phyloP scores from a whole-genome alignment of 1,284 basidiomycete species.

The Pascua guehoae region DNA sequence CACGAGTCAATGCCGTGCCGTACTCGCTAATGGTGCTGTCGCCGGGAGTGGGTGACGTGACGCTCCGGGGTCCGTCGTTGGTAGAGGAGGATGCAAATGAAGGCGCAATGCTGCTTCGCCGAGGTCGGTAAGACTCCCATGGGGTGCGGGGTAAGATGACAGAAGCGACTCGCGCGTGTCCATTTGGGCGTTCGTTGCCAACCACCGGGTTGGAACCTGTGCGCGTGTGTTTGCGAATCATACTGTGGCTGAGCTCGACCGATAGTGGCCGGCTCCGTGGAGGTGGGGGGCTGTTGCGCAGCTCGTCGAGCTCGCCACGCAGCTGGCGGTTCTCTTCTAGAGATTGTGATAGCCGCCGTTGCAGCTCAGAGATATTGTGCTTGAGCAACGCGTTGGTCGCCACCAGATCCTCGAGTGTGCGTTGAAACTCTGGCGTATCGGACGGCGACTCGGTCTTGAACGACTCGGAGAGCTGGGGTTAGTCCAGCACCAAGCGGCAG shows the following conservation, averaged over 20 bases:
- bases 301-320: conserved; percentile 70
- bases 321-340: conserved; percentile 69
- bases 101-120: conserved; percentile 34
- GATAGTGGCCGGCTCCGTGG: conserved; percentile 6
- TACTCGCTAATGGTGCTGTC: conserved; percentile 14
- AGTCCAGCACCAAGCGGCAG: not conserved
- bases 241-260: conserved; percentile 4
- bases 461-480: conserved; percentile 31
- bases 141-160: conserved; percentile 5
- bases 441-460: conserved; percentile 33
- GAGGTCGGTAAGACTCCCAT: conserved; percentile 28
- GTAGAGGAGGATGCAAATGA: conserved; percentile 39
- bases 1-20: conserved; percentile 2
- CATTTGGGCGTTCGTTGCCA: conserved; percentile 5
- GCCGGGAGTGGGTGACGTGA: conserved; percentile 30
- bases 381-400: conserved; percentile 76
- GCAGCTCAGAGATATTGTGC: conserved; percentile 73
- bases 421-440: conserved; percentile 47
- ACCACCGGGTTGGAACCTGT: conserved; percentile 11
- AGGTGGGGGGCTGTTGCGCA: conserved; percentile 39
- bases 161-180: conserved; percentile 13
- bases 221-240: conserved; percentile 3
- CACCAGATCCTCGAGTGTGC: conserved; percentile 73
- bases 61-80: conserved; percentile 7
- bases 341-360: conserved; percentile 65